Evolutionary conservation across 257 asterid genomes (phyloP).

Genomic region (Solanum pinnatisectum): DNA sequence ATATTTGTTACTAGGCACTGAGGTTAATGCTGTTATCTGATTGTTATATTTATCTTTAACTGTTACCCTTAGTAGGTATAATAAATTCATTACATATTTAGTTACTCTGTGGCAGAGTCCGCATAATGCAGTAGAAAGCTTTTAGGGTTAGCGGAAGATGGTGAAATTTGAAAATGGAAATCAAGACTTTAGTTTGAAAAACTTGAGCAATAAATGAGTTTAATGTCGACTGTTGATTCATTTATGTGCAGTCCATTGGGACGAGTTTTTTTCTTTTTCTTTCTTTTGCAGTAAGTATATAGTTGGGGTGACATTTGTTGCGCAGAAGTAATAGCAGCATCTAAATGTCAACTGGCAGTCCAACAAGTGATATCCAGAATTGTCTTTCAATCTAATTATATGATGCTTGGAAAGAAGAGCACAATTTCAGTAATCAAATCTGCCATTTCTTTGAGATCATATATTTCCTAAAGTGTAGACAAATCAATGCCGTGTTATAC

Average conservation of each 20-base stretch:
- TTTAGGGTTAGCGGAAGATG: not conserved
- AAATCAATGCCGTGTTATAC: not conserved
- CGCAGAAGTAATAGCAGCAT: not conserved
- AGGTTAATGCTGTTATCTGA: not conserved
- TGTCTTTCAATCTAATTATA: not conserved
- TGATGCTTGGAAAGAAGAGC: not conserved
- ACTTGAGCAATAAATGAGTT: not conserved
- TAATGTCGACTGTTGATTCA: not conserved
- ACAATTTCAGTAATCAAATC: not conserved
- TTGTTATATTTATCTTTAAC: not conserved
- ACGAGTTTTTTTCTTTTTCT: not conserved
- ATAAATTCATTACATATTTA: not conserved
- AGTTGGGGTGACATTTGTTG: not conserved
- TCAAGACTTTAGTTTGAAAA: not conserved
- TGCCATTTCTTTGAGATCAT: not conserved
- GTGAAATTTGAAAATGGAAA: not conserved
- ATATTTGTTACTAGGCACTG: not conserved
- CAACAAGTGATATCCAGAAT: not conserved
- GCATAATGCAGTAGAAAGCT: not conserved
- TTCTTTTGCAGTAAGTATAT: not conserved
- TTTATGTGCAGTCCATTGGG: not conserved
- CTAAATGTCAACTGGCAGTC: not conserved
- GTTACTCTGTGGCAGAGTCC: not conserved
- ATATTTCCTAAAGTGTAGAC: not conserved
- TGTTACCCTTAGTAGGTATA: not conserved